Evolutionary conservation across 768 basidiomycete species (phyloP), one percentile per base, ranked within the genome.

Genomic region (Lyophyllum atratum): DNA sequence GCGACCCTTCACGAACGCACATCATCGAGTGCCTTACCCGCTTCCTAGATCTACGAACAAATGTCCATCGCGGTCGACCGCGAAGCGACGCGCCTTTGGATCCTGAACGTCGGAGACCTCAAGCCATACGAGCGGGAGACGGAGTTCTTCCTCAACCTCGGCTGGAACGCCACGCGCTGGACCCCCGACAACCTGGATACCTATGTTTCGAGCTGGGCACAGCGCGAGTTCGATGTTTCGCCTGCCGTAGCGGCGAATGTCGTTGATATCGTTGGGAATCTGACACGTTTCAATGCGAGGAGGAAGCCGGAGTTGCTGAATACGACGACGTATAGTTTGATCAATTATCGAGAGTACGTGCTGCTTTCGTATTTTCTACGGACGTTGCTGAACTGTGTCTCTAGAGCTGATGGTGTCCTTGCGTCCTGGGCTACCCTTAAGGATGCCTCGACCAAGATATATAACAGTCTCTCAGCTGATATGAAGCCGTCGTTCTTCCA

Each of bases 41-140:
- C 8, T 28, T 21, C 26, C 6, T 51, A 83, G 82, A 77, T 82
- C 7, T 84, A 80, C 68, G 86, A 91, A 60, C 87, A 89, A 74
- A 80, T 91, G 79, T 84, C 85, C 22, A 74, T 87, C 21, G 85
- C 87, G 0, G 76, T 83, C 12, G 80, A 82, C 17, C 80, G 84
- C 25, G 74, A 84, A 25, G 85, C 86, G 8, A 80, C 75, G 12
- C 75, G 76, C 15, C 71, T 91, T 45, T 89, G 87, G 86, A 80
- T 91, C 43, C 69, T 91, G 53, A 91, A 90, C 66, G 87, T 91
- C 53, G 89, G 89, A 15, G 87, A 90, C 62, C 70, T 91, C 50
- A 90, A 90, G 67, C 87, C 87, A 2, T 85, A 85, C 59, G 89
- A 91, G 62, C 81, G 86, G 50, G 82, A 86, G 50, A 85, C 77